A percentile compares a stretch with the other conserved stretches of the same genome.
Evolutionary conservation across 306 rosid species (phyloP).

Genomic region (Prunus campanulata): DNA sequence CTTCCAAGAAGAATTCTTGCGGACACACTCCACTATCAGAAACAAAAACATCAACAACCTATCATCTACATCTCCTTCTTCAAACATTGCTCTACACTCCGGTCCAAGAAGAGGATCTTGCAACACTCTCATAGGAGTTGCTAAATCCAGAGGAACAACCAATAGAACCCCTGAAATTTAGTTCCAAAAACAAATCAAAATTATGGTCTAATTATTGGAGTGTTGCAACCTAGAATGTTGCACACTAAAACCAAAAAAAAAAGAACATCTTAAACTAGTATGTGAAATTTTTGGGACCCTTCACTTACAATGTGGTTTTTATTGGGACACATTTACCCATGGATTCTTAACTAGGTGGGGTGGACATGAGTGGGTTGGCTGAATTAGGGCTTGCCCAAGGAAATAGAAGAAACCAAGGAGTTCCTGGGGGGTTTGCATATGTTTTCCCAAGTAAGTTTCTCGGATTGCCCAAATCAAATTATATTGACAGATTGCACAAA

Average conservation of each 20-base stretch:
- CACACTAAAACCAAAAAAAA: not conserved
- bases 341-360: not conserved
- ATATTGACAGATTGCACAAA: not conserved
- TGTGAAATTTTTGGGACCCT: no score
- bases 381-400: not conserved
- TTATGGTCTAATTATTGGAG: conserved; percentile 1
- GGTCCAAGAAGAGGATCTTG: conserved; percentile 88
- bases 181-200: conserved; percentile 6
- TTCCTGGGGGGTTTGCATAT: not conserved
- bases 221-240: not conserved
- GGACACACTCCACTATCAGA: conserved; percentile 73
- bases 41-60: conserved; percentile 73
- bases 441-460: not conserved
- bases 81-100: conserved; percentile 83
- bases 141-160: conserved; percentile 79
- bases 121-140: conserved; percentile 97
- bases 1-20: conserved; percentile 84
- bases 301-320: not conserved
- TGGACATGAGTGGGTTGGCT: not conserved
- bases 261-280: not conserved
- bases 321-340: not conserved
- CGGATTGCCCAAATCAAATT: not conserved
- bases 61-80: conserved; percentile 96
- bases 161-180: conserved; percentile 55
- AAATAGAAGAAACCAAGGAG: not conserved